Evolutionary conservation across 306 rosid genomes (phyloP), one percentile per base, ranked within the genome.

Genomic region (Fragaria iinumae): DNA sequence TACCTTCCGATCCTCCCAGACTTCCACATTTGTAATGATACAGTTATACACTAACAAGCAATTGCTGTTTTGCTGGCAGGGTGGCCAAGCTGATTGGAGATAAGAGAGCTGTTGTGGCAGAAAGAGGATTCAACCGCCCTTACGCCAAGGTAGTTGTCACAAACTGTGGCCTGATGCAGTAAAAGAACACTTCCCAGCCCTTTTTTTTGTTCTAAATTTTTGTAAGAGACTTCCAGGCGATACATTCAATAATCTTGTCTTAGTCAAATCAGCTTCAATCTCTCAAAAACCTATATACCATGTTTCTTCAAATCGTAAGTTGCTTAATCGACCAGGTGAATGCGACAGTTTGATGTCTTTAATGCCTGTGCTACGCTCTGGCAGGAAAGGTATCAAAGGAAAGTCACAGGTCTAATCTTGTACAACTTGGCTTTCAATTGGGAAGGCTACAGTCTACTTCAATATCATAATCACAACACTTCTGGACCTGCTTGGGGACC

Each of bases 71-170:
- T 32, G n/a, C 48, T 38, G 60, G 74, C 84, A 93, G 98, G 91
- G 97, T 89, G 81, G 98, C 97, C 67, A 93, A 91, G 93, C 84
- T 89, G 45, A 89, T 93, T 50, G 98, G 98, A 32, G 98, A 93
- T 79, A 93, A 91, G 83, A 84, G 91, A 80, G 98, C 91, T 34
- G 89, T 93, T 21, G 96, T 88, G 60, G 96, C 96, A 64, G 95
- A 93, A 86, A 87, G 96, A 83, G 97, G 97, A 55, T 91, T 91
- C 87, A 91, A 93, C 84, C 93, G 92, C 36, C 96, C 97, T 77
- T 89, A 89, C 60, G 85, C 97, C 0, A 89, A 88, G 83, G 89
- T 89, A 39, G 43, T 87, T 1, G 83, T 91, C 71, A 91, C 88
- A 73, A 91, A 88, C 81, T 89, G 91, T 23, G 96, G 96, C 77